Base-by-base conservation (phyloP, 2,329 filamentous ascomycete species). In the Aureobasidium namibiae region DNA sequence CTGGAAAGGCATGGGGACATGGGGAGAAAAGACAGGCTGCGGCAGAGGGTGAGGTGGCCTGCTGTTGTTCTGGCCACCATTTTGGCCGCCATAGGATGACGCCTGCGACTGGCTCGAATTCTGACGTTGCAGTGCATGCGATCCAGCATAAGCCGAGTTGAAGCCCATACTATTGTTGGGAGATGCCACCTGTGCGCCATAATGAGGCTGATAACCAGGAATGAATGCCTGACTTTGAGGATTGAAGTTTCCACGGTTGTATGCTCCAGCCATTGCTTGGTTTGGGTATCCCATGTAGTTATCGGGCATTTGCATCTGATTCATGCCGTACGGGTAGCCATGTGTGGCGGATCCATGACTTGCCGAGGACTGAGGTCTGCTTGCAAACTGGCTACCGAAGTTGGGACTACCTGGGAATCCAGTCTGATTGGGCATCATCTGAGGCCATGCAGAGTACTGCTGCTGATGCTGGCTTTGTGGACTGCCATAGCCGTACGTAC, bases 191-290 rank as follows among this genome's bases (percentile, higher is more conserved):
- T 21, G n/a, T 21, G 42, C 42, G 34, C 54, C 54, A 23, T 57
- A 57, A 23, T 57, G 54, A 46, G 54, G 54, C 23, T 33, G 56
- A 10, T 82, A 77, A 54, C 79, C 80, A 1, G 92, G 92, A 24
- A 96, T 83, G 72, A 97, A 96, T 0, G 92, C 89, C 68, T 95
- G 89, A 16, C 89, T 96, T 75, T 95, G 92, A 0, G 92, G 92
- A 69, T 96, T 96, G 76, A 97, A 96, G 13, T 88, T 84, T 66
- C 90, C 89, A 60, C 91, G 82, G 68, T 88, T 90, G 69, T 84
- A 95, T 73, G 87, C 94, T 36, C 90, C 90, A 14, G 90, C 89
- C 60, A 95, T 85, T 6, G 90, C 89, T 70, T 96, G 90, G 68
- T 91, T 87, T 60, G 82, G 83, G 71, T 88, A 85, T 10, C 56